Base-by-base conservation (phyloP, 805 yeast species). In the Candida railenensis region DNA sequence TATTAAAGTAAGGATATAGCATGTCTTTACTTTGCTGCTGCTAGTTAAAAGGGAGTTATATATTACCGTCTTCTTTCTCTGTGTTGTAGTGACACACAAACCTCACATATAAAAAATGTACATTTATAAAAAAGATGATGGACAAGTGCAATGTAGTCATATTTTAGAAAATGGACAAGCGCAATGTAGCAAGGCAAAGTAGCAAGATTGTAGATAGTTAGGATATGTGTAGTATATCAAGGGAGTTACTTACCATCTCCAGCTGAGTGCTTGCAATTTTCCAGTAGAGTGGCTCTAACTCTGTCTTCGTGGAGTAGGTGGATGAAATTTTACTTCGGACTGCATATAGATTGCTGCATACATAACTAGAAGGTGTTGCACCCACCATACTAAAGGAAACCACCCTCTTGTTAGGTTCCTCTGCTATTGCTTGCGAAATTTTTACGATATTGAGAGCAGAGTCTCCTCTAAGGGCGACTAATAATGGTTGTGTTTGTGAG, bases 41-140 rank as follows among this genome's bases (percentile, higher is more conserved):
- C 30, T 25, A 14, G 36, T 15, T 33, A 8, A 33, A 14, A 33
- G 16, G 36, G 36, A 15, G 36, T 33, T 33, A 14, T 33, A 33
- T 33, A 21, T 15, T 20, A 22, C 28, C 5, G 19, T 22, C 40
- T 37, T 22, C 36, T 33, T 33, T 15, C 36, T 33, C 36, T 33
- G 36, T 33, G 36, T 15, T 33, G 16, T 15, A 15, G 36, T 33
- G 36, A 33, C 36, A 33, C 8, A 25, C 34, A 20, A 43, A 44
- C 43, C 44, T 43, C 41, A 43, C 47, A 42, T 43, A 51, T 44
- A 44, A 34, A 32, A 49, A 46, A 43, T 44, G 49, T 49, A 49
- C 52, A 47, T 49, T 48, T 50, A 44, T 44, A 45, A 47, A 43
- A 43, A 42, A 25, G 11, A 25, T 7, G 11, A 25, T 7, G 11